Conservation (phyloP, 2,329 filamentous ascomycete species). For the Aspergillus neotritici region DNA sequence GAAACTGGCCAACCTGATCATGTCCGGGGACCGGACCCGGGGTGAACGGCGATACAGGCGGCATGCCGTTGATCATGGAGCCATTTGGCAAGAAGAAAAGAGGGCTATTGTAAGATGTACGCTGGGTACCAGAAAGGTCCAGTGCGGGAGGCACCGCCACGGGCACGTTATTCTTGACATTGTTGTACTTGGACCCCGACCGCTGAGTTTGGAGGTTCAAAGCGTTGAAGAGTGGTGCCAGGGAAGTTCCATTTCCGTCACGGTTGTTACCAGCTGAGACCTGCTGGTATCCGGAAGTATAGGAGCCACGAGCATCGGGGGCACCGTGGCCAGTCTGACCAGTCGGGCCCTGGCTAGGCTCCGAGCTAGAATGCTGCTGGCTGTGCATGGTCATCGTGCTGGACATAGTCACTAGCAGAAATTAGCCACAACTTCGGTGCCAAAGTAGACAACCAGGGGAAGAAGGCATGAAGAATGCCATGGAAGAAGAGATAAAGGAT, state of each 20-base stretch:
- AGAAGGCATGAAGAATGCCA: not conserved
- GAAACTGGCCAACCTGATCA: conserved; percentile 30
- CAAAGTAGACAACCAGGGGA: not conserved
- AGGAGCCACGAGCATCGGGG: conserved; percentile 24
- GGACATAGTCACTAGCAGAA: conserved; percentile 2
- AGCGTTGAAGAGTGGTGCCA: conserved; percentile 22
- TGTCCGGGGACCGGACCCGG: conserved; percentile 24
- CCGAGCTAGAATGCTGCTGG: conserved; percentile 21
- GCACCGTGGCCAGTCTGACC: conserved; percentile 20
- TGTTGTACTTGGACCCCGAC: conserved; percentile 21
- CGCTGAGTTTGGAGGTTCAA: conserved; percentile 27
- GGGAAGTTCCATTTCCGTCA: conserved; percentile 15
- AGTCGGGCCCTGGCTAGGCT: conserved; percentile 18
- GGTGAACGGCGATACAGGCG: conserved; percentile 25
- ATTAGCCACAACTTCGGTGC: conserved; percentile 6
- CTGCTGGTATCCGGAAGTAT: conserved; percentile 19
- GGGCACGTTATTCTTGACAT: conserved; percentile 22
- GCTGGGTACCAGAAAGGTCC: conserved; percentile 25
- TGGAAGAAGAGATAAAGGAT: no score
- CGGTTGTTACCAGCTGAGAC: conserved; percentile 10
- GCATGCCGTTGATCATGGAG: conserved; percentile 27
- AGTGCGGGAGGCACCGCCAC: conserved; percentile 20
- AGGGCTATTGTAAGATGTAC: conserved; percentile 25
- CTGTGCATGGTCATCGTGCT: conserved; percentile 13
- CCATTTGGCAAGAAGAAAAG: conserved; percentile 30